Evolutionary conservation across 768 basidiomycete genomes (phyloP), one percentile per base, ranked within the genome.

Genomic region (Trametes cingulata): DNA sequence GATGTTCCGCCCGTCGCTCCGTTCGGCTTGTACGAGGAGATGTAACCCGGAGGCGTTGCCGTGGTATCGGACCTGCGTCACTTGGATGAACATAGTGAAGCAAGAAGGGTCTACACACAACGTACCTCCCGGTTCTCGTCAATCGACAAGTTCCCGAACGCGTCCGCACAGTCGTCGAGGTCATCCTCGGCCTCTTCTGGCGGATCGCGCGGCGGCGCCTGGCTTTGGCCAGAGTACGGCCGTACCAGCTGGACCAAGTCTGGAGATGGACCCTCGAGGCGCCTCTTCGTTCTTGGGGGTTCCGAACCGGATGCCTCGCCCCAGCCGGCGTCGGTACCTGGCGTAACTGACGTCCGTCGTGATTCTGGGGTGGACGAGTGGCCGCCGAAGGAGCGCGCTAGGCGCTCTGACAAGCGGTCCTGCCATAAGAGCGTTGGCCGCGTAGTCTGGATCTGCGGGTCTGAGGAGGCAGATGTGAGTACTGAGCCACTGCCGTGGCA

Each of bases 1-100:
- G 17, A 87, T 86, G 65, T 82, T 84, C 13, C 88, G 87, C 58
- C 85, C 82, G 68, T 91, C 89, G 25, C 82, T 82, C n/a, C 89
- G 83, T 64, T 83, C 80, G 50, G 79, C 84, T 53, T 80, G 77
- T 13, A 82, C 83, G 20, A 93, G 78, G 22, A 93, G 76, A 63
- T 91, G 86, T 37, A 94, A 75, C 6, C 92, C 92, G 65, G 86
- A 86, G 2, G 83, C 76, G 74, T 86, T 82, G 12, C 91, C 90
- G 60, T 95, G 93, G 69, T 87, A 95, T 52, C 94, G 87, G 39
- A 95, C 82, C 86, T 95, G n/a, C n/a, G 20, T 15, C 25, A 1
- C 2, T 13, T 61, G 66, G 45, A 8, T 15, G 29, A 8, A 41
- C 19, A 25, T 36, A 20, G 29, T 8, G 24, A 39, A 9, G 20